These are phyloP conservation scores for Hypoxylon sp. DNA, from an alignment of 2,329 filamentous ascomycete genomes.

Conservation along the genomic window DNA sequence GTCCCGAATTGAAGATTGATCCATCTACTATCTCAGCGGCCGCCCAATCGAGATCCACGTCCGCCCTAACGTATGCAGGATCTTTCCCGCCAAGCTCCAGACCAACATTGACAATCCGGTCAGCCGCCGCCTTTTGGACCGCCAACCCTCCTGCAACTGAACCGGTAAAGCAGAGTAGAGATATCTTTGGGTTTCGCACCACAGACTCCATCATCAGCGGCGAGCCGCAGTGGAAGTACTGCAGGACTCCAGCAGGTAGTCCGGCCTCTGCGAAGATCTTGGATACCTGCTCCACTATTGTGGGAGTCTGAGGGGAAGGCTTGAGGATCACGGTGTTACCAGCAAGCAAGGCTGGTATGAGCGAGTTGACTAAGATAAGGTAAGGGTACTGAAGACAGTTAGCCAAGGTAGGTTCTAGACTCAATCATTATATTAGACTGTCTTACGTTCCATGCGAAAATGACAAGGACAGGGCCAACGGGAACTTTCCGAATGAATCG, in stretches of 20 bases:
- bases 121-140: conserved; percentile 86
- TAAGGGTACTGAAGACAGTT: conserved; percentile 82
- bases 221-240: conserved; percentile 92
- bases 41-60: conserved; percentile 91
- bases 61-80: conserved; percentile 87
- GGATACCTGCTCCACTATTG: conserved; percentile 86
- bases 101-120: conserved; percentile 87
- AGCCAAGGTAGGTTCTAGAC: conserved; percentile 21
- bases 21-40: conserved; percentile 96
- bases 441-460: conserved; percentile 96
- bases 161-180: conserved; percentile 92
- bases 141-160: conserved; percentile 90
- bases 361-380: conserved; percentile 90
- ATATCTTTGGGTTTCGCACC: conserved; percentile 81
- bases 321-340: conserved; percentile 95
- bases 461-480: conserved; percentile 86
- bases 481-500: conserved; percentile 91
- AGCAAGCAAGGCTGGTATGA: conserved; percentile 90
- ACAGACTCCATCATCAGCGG: conserved; percentile 82
- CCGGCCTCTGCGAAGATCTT: conserved; percentile 85
- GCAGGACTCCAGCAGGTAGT: conserved; percentile 85
- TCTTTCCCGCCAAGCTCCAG: conserved; percentile 96
- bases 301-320: conserved; percentile 94
- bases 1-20: conserved; percentile 97
- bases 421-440: not conserved